A percentile compares a stretch with the other conserved stretches of the same genome.
Conservation (phyloP, 371 early-diverging fungal species). For the Mucor sp. region DNA sequence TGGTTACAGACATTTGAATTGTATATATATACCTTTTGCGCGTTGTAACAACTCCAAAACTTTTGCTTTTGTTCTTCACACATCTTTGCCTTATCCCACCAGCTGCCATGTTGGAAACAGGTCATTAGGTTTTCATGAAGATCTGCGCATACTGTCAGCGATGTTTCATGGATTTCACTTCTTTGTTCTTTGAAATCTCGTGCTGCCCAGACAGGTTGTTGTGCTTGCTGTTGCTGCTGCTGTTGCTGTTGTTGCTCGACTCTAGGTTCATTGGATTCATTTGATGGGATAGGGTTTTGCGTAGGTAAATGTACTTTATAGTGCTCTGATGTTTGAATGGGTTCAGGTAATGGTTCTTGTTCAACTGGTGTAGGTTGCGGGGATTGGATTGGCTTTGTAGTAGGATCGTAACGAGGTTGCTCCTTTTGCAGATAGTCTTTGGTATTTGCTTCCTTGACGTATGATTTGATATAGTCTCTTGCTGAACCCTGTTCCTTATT, state of each 20-base stretch:
- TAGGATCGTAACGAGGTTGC: constrained; percentile 47
- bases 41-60: constrained; percentile 55
- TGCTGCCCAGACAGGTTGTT: constrained; percentile 25
- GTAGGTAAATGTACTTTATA: constrained; percentile 29
- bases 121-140: constrained; percentile 50
- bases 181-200: constrained; percentile 46
- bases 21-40: constrained; percentile 58
- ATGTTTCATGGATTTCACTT: constrained; percentile 52
- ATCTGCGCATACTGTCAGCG: constrained; percentile 60
- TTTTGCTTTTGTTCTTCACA: constrained; percentile 60
- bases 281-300: constrained; percentile 23
- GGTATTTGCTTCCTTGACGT: constrained; percentile 30
- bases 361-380: constrained; percentile 13
- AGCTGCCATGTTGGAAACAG: constrained; percentile 60
- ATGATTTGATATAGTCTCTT: constrained; percentile 47
- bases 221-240: constrained; percentile 10
- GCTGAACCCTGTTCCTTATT: constrained; percentile 23
- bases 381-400: constrained; percentile 23
- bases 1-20: background rate
- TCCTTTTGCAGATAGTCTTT: constrained; percentile 33
- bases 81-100: constrained; percentile 68
- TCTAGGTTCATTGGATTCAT: background rate
- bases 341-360: background rate
- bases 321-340: constrained; percentile 6
- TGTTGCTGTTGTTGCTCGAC: background rate